phyloP scores from a whole-genome alignment of 2,329 filamentous ascomycete genomes.

The Colletotrichum horii region DNA sequence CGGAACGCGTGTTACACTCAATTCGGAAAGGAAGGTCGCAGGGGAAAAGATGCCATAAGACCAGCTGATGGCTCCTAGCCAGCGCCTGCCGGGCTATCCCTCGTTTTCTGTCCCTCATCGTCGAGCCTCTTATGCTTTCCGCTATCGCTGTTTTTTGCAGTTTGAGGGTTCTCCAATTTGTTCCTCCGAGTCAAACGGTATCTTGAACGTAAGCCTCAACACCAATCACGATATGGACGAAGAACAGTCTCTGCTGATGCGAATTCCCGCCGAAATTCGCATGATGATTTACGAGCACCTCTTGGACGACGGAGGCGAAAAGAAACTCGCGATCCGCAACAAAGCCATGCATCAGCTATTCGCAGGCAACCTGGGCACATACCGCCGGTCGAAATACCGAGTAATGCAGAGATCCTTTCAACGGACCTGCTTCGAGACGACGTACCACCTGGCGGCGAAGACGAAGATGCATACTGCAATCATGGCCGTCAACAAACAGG shows the following conservation, averaged over 20 bases:
- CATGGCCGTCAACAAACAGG: conserved; percentile 49
- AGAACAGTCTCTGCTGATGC: conserved; percentile 26
- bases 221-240: conserved; percentile 9
- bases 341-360: conserved; percentile 28
- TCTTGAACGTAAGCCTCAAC: background rate
- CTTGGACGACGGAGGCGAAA: conserved; percentile 44
- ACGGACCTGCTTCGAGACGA: conserved; percentile 53
- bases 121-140: background rate
- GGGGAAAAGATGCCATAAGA: conserved; percentile 16
- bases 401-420: conserved; percentile 44
- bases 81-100: background rate
- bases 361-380: background rate
- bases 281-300: conserved; percentile 49
- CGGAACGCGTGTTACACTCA: background rate
- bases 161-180: background rate
- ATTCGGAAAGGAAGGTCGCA: background rate
- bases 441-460: conserved; percentile 55
- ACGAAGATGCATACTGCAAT: conserved; percentile 47
- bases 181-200: background rate
- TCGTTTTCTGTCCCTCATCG: background rate
- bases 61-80: background rate
- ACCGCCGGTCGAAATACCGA: conserved; percentile 42
- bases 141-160: background rate
- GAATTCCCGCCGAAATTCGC: conserved; percentile 46
- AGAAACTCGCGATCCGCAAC: conserved; percentile 45